These are phyloP conservation scores for Phytophthora sansomeana DNA, from an alignment of 352 stramenopile genomes.

Conservation along the genomic window DNA sequence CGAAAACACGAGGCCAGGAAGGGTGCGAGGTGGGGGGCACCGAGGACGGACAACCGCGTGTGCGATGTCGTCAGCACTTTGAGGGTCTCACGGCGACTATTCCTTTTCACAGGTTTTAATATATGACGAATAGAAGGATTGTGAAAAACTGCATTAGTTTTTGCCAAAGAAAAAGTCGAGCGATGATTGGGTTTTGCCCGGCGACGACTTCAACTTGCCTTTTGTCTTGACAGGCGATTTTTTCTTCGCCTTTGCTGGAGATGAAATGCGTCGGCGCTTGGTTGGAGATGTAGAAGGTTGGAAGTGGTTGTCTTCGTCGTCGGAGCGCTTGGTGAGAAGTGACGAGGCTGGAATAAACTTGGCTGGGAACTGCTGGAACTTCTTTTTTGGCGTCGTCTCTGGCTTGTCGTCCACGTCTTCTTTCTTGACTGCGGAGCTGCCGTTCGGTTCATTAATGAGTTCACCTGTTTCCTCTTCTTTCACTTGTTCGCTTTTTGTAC, in stretches of 20 bases:
- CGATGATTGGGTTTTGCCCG: constrained; percentile 50
- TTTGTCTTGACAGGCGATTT: constrained; percentile 19
- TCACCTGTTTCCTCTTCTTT: constrained; percentile 2
- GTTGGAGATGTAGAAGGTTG: constrained; percentile 4
- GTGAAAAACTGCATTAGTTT: background rate
- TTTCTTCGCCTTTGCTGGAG: constrained; percentile 18
- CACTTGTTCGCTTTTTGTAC: constrained; percentile 6
- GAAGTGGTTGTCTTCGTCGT: constrained; percentile 7
- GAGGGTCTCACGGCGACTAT: constrained; percentile 22
- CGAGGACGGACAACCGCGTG: constrained; percentile 12
- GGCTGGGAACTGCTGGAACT: constrained; percentile 29
- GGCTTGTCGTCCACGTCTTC: constrained; percentile 17
- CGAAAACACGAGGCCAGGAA: background rate
- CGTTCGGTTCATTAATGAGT: background rate
- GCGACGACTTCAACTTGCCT: constrained; percentile 33
- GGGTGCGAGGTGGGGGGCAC: constrained; percentile 5
- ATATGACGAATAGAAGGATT: constrained; percentile 7
- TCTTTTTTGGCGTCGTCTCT: constrained; percentile 17
- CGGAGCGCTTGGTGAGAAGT: constrained; percentile 50
- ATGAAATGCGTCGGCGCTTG: constrained; percentile 36
- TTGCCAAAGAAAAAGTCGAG: constrained; percentile 61
- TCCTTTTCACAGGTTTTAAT: constrained; percentile 14
- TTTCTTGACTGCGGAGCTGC: constrained; percentile 20
- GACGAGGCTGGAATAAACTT: constrained; percentile 57
- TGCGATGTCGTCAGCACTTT: constrained; percentile 28